Evolutionary conservation across 805 yeast species (phyloP).

Genomic region (Komagataella populi): DNA sequence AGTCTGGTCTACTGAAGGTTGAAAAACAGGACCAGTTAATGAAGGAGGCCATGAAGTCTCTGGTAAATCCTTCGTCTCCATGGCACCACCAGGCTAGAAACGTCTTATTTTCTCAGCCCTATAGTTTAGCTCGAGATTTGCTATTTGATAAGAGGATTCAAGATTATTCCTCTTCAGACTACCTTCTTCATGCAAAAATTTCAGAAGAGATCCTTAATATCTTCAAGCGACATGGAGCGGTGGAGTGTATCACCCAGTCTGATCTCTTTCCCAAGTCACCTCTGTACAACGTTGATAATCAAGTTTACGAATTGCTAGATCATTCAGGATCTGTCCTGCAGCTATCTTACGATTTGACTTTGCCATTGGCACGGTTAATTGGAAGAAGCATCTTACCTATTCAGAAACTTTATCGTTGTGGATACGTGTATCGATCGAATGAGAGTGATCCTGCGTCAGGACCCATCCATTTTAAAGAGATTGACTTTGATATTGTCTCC

Average conservation of each 20-base stretch:
- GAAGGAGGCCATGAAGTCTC: constrained; percentile 72
- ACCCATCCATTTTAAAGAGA: constrained; percentile 67
- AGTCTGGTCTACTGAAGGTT: constrained; percentile 76
- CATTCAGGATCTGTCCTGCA: constrained; percentile 80
- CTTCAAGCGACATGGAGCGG: constrained; percentile 76
- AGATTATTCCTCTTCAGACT: constrained; percentile 24
- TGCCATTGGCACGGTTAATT: constrained; percentile 79
- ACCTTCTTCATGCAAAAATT: constrained; percentile 45
- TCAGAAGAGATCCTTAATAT: constrained; percentile 45
- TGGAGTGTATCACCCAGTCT: constrained; percentile 48
- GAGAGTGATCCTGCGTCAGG: constrained; percentile 46
- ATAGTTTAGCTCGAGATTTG: constrained; percentile 72
- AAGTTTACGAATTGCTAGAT: constrained; percentile 72
- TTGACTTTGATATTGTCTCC: constrained; percentile 73
- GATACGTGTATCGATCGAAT: constrained; percentile 68
- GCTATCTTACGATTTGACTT: constrained; percentile 76
- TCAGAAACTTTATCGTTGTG: constrained; percentile 59
- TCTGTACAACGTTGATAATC: constrained; percentile 45
- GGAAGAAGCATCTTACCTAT: constrained; percentile 43
- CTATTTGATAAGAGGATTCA: constrained; percentile 49
- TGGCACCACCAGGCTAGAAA: constrained; percentile 91
- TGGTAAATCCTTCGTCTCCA: constrained; percentile 84
- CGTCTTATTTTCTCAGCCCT: constrained; percentile 74
- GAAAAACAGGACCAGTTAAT: constrained; percentile 84
- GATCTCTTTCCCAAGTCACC: constrained; percentile 74